A percentile compares a stretch with the other conserved stretches of the same genome.
phyloP scores from a whole-genome alignment of 148 eudicot genomes.

The Rhododendron williamsianum region DNA sequence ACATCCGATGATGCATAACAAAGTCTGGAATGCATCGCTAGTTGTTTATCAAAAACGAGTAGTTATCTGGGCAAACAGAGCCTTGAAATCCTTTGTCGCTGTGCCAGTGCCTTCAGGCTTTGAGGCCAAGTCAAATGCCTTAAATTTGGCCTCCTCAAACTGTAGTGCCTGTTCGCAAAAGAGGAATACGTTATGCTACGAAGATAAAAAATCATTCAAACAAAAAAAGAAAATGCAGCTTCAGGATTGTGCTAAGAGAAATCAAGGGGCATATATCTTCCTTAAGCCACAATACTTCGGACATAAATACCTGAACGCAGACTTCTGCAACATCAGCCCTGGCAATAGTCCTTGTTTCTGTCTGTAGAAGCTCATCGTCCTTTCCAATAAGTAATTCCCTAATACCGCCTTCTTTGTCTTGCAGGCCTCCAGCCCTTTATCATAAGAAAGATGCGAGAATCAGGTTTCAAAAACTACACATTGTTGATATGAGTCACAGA shows the following conservation, averaged over 20 bases:
- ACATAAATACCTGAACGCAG: conserved; percentile 66
- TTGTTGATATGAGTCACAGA: neutral
- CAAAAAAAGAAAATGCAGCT: neutral
- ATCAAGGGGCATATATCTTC: neutral
- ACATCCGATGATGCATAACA: neutral
- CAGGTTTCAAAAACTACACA: neutral
- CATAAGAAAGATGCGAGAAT: neutral
- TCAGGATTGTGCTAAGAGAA: neutral
- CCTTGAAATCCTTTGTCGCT: conserved; percentile 74
- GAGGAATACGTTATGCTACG: neutral
- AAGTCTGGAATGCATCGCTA: neutral
- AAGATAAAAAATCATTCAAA: neutral
- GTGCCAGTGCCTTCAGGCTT: conserved; percentile 76
- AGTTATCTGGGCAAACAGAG: conserved; percentile 50
- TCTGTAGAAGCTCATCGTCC: conserved; percentile 91
- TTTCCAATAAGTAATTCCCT: conserved; percentile 83
- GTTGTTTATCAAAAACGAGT: conserved; percentile 42
- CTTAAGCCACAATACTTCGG: neutral
- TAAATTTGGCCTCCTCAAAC: conserved; percentile 77
- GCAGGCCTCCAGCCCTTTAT: conserved; percentile 88
- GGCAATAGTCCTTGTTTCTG: conserved; percentile 63
- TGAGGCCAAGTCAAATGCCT: conserved; percentile 81
- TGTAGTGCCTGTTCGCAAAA: conserved; percentile 53
- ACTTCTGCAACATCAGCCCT: conserved; percentile 98
- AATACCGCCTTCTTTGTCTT: conserved; percentile 80